phyloP scores from a whole-genome alignment of 768 basidiomycete genomes.

The Hericium rajendrae region DNA sequence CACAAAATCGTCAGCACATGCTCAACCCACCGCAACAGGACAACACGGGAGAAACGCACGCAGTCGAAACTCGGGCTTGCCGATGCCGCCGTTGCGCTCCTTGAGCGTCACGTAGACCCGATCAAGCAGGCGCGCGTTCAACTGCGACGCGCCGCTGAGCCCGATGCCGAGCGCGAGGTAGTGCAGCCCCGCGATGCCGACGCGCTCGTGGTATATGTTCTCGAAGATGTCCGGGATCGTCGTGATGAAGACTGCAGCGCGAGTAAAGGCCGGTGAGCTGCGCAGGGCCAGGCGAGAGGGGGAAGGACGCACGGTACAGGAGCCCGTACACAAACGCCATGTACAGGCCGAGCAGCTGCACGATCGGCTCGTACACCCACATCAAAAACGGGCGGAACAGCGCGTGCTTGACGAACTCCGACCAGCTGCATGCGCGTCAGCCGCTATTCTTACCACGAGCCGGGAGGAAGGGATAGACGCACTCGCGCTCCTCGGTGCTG shows the following conservation, averaged over 20 bases:
- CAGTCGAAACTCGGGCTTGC: conserved; percentile 45
- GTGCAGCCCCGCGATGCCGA: conserved; percentile 56
- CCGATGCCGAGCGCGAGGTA: conserved; percentile 68
- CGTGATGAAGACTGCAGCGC: conserved; percentile 49
- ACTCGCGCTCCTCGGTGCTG: conserved; percentile 29
- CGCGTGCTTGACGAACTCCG: conserved; percentile 38
- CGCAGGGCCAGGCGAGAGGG: neutral
- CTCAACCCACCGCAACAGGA: too few relatives aligned
- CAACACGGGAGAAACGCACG: conserved; percentile 23
- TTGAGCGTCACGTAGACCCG: conserved; percentile 42
- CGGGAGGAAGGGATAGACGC: conserved; percentile 14
- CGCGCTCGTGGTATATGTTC: conserved; percentile 39
- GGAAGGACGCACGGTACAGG: conserved; percentile 9
- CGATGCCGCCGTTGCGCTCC: conserved; percentile 41
- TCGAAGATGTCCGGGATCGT: conserved; percentile 54
- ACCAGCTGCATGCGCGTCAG: conserved; percentile 31
- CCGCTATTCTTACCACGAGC: neutral
- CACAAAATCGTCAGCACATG: neutral
- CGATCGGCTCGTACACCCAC: conserved; percentile 51
- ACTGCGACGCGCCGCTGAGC: conserved; percentile 35
- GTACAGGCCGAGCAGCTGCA: conserved; percentile 58
- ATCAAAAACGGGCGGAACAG: conserved; percentile 59
- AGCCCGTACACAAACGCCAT: conserved; percentile 58
- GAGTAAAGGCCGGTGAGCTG: neutral
- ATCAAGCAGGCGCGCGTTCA: conserved; percentile 53